Evolutionary conservation across 2,329 filamentous ascomycete genomes (phyloP), one percentile per base, ranked within the genome.

Genomic region (Orbilia ellipsospora): DNA sequence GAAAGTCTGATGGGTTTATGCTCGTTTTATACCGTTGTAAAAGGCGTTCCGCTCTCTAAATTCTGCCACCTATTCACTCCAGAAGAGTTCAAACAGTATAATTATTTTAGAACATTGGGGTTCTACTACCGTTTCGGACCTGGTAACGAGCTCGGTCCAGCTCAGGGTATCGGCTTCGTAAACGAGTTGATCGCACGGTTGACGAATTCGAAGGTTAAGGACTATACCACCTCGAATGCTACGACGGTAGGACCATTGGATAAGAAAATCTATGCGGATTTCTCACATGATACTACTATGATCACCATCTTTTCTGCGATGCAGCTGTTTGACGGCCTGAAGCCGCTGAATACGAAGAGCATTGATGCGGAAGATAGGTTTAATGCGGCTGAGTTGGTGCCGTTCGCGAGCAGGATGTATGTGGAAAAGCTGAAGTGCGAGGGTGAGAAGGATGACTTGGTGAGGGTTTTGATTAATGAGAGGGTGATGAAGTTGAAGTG

Each of bases 251-350:
- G 83, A 4, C 93, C 94, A 0, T 83, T 96, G 0, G 85, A 83
- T 23, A 81, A 82, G 28, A 80, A 87, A 12, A 83, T 97, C 0
- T 97, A 96, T 80, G 93, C 92, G 0, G 94, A 97, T 82, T 97
- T 97, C 81, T 92, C 90, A 77, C 94, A 97, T 82, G 94, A 97
- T 82, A 97, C 96, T 81, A 89, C 91, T 80, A 93, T 97, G 89
- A 88, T 88, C 31, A 87, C 87, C 6, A 88, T 96, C 4, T 91
- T 91, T 80, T 88, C 88, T 4, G 92, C 93, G 0, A 81, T 97
- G 77, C 92, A 93, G 0, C 83, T 97, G 26, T 96, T 93, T 83
- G 91, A 93, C 78, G 83, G 82, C 50, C 92, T 89, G 0, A 79
- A 81, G 13, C 83, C 86, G 7, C 83, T 90, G 26, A 85, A 86